Percentiles rank a stretch among this genome's conserved stretches.
Conservation (phyloP, 805 yeast genomes). For the Isabelozyma heimii region DNA sequence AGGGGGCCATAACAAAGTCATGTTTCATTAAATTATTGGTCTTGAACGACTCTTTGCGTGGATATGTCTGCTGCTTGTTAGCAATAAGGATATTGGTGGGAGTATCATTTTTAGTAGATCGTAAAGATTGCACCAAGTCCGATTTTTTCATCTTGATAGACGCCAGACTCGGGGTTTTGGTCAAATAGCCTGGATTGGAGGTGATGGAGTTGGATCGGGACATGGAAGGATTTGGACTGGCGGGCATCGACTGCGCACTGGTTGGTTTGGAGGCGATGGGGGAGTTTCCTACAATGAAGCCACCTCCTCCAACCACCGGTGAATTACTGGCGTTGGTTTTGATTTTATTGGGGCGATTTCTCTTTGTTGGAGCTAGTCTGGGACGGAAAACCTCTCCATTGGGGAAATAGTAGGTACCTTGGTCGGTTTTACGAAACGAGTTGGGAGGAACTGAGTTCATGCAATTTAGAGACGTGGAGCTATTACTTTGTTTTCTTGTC, state of each 20-base stretch:
- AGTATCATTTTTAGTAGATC: constrained; percentile 21
- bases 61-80: not conserved
- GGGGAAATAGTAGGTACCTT: constrained; percentile 42
- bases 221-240: constrained; percentile 5
- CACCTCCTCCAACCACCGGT: not conserved
- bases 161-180: constrained; percentile 1
- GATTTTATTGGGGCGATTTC: constrained; percentile 35
- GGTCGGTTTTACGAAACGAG: constrained; percentile 8
- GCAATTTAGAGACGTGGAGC: not conserved
- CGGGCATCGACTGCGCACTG: constrained; percentile 4
- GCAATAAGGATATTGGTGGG: constrained; percentile 20
- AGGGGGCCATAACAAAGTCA: not conserved
- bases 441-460: constrained; percentile 3
- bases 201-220: constrained; percentile 3
- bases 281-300: not conserved
- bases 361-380: constrained; percentile 36
- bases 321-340: not conserved
- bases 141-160: constrained; percentile 6
- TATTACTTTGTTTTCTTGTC: constrained; percentile 22
- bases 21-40: not conserved
- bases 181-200: not conserved
- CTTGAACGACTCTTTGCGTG: not conserved
- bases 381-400: constrained; percentile 56
- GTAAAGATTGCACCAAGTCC: constrained; percentile 18
- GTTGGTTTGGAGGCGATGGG: constrained; percentile 1